Evolutionary conservation across 768 basidiomycete species (phyloP), one percentile per base, ranked within the genome.

Genomic region (Pluteus cervinus): DNA sequence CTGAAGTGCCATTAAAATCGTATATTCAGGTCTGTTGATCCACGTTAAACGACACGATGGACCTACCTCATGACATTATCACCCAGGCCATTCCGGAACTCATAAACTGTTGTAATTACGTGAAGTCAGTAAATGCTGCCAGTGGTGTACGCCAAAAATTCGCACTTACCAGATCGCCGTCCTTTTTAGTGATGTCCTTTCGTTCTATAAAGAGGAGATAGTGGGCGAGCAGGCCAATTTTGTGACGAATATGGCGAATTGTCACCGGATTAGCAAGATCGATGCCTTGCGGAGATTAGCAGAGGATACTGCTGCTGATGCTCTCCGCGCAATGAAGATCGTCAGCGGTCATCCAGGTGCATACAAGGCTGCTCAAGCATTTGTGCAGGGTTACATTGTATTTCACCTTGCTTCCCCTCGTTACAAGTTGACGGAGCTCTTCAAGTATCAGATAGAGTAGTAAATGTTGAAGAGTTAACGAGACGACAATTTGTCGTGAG

Each of bases 1-100:
- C n/a, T 37, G 40, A 33, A 36, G 40, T 40, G 31, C 35, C 39
- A 29, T 54, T 40, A 6, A 18, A 23, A 12, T 40, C 39, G 10
- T 33, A 40, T 14, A 15, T 33, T 10, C 23, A 40, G 24, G 32
- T 14, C 28, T 21, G 8, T 33, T 40, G 31, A 40, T 33, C 18
- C 34, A 40, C 24, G 31, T 40, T 23, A 40, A 40, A 15, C 24
- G 18, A 9, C 21, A 25, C 7, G 29, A 28, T n/a, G n/a, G n/a
- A n/a, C n/a, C n/a, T n/a, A n/a, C n/a, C n/a, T n/a, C n/a, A n/a
- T n/a, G n/a, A n/a, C n/a, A n/a, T n/a, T n/a, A n/a, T n/a, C n/a
- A n/a, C n/a, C n/a, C n/a, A n/a, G n/a, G n/a, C n/a, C n/a, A n/a
- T n/a, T n/a, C n/a, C n/a, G n/a, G n/a, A n/a, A n/a, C n/a, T n/a